phyloP scores from a whole-genome alignment of 768 basidiomycete species.

The Mycena latifolia region DNA sequence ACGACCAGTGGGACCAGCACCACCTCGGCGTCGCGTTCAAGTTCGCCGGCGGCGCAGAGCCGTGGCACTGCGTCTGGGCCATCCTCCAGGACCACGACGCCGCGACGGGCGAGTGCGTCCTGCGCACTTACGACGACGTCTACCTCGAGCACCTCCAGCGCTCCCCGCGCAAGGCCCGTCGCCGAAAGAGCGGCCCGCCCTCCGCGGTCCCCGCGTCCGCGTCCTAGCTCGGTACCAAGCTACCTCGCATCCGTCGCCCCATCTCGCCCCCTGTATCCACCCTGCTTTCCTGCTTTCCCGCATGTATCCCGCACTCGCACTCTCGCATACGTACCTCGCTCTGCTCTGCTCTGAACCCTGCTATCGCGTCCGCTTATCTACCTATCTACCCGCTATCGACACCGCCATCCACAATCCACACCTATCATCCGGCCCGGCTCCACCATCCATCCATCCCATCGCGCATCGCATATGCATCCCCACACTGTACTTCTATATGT shows the following conservation, averaged over 20 bases:
- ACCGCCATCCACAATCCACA: not conserved
- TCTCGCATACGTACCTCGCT: conserved; percentile 14
- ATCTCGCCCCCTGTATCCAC: conserved; percentile 1
- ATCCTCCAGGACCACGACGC: conserved; percentile 65
- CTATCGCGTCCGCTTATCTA: conserved; percentile 24
- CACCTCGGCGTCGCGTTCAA: conserved; percentile 67
- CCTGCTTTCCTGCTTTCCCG: conserved; percentile 1
- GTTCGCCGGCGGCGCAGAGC: conserved; percentile 48
- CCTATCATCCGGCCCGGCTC: not conserved
- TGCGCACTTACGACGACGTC: conserved; percentile 72
- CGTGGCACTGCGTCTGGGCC: conserved; percentile 80
- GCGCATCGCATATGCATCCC: no score
- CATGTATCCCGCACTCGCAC: not conserved
- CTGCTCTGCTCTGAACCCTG: conserved; percentile 3
- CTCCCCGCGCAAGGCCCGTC: conserved; percentile 50
- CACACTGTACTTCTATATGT: no score
- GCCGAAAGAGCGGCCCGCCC: conserved; percentile 17
- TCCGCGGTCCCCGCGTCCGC: not conserved
- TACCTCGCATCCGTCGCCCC: not conserved
- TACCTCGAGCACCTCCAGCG: conserved; percentile 63
- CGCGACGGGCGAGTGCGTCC: conserved; percentile 54
- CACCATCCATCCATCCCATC: not conserved
- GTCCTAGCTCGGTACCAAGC: not conserved
- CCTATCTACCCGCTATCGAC: conserved; percentile 28
- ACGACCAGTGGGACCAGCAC: conserved; percentile 57